Base-by-base conservation (phyloP, 768 basidiomycete species). In the Hydnomerulius pinastri region DNA sequence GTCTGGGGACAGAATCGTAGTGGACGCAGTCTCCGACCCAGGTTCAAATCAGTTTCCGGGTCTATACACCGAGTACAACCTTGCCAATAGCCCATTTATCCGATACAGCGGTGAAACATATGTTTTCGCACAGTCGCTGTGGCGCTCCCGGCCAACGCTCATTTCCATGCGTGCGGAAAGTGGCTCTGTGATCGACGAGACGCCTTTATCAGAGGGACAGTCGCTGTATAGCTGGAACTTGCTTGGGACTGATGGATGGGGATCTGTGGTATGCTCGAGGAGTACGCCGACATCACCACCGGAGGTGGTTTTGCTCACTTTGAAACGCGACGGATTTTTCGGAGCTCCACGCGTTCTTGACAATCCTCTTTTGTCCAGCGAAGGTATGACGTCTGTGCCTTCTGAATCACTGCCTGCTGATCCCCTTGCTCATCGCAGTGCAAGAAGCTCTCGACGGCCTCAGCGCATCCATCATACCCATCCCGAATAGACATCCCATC, bases 61-160 rank as follows among this genome's bases (percentile, higher is more conserved):
- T 0, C 66, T 90, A 1, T 89, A 82, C 54, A 73, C 79, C 5
- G 71, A 78, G 15, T 73, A 69, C 51, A 77, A 75, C 53, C 66
- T 87, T 15, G 64, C 75, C 0, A 33, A 68, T 1, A 63, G 60
- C 2, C 75, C 81, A 0, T 78, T 78, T 56, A 48, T 85, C 15
- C 53, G 21, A 10, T 28, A 56, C 25, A 49, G 44, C 9, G 50
- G 37, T 8, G 54, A 46, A 42, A 46, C 51, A 7, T 59, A 30
- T 11, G 1, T 64, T 13, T 64, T 80, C n/a, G 60, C 76, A 4
- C 70, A 76, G 15, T 82, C 83, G 0, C 62, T 71, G 17, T 85
- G 80, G 80, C 75, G 79, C 1, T 82, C 82, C 1, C 72, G 80
- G 8, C 66, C 69, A 0, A 81, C 78, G 0, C 60, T 87, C 20